Percentiles rank a stretch among this genome's conserved stretches.
Conservation (phyloP, 768 basidiomycete species). For the Phanerochaete carnosa region DNA sequence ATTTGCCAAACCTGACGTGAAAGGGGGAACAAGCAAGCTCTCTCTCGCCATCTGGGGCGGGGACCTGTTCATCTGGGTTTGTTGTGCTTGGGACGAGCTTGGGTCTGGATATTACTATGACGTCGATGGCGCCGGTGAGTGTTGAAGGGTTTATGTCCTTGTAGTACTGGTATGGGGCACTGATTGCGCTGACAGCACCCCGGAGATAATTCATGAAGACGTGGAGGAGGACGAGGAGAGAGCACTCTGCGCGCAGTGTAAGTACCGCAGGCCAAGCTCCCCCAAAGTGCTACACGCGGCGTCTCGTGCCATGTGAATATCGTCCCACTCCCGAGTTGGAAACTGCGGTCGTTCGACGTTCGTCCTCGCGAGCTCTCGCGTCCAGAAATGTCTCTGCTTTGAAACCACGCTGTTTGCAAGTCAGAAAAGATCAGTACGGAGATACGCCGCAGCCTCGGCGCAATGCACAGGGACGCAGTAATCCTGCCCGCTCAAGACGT, state of each 20-base stretch:
- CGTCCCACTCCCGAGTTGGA: not conserved
- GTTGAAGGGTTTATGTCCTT: slow-evolving; percentile 94
- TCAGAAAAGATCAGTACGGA: not conserved
- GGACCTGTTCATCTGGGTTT: slow-evolving; percentile 9
- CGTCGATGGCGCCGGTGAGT: slow-evolving; percentile 97
- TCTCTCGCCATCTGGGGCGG: slow-evolving; percentile 51
- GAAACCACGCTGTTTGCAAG: not conserved
- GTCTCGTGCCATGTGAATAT: slow-evolving; percentile 5
- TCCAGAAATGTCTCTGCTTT: not conserved
- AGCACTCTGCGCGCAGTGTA: not conserved
- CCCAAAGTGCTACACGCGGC: not conserved
- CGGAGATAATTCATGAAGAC: slow-evolving; percentile 80
- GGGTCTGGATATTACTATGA: slow-evolving; percentile 87
- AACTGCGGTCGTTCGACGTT: not conserved
- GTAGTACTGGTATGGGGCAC: slow-evolving; percentile 88
- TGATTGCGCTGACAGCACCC: slow-evolving; percentile 81
- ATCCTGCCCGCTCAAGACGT: too few relatives aligned
- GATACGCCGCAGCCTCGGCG: not conserved
- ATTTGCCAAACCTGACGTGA: slow-evolving; percentile 96
- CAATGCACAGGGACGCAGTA: not conserved
- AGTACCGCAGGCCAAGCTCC: not conserved
- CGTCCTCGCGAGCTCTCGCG: not conserved
- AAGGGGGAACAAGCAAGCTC: slow-evolving; percentile 92
- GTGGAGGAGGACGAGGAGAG: slow-evolving; percentile 7
- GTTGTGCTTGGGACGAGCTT: slow-evolving; percentile 13